Base-by-base conservation (phyloP, 2,329 filamentous ascomycete species). In the Verticillium tricorpus region DNA sequence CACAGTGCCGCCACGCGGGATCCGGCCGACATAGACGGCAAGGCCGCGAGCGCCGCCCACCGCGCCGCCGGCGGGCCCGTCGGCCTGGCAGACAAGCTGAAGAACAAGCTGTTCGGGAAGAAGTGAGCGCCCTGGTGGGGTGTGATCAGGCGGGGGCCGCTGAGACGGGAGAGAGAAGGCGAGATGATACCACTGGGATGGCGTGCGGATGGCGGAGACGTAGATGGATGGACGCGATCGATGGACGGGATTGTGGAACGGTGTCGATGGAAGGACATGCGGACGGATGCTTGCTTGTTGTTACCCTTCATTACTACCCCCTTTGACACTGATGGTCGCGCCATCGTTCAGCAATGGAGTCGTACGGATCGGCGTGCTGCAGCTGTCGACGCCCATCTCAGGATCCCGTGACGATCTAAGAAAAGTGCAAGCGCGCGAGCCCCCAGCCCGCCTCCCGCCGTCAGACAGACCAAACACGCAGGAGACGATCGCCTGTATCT, bases 1-100 rank as follows among this genome's bases (percentile, higher is more conserved):
- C 8, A n/a, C 7, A 19, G 17, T 8, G n/a, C 45, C n/a, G n/a
- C 45, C 7, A 8, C 19, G 19, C 45, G 45, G 45, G 19, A 50
- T 12, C 8, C 8, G n/a, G 19, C n/a, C 19, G 45, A 50, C 45
- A 50, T 50, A 1, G 82, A 81, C 71, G 76, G 81, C 67, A 66
- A 76, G 56, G 70, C 70, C 12, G 67, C 65, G 39, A 68, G 74
- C 64, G 60, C 52, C 28, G 60, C 61, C n/a, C 62, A 61, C 60
- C 69, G 69, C 59, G 64, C 67, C 32, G 69, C 72, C 28, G 63
- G 60, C 39, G 66, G 72, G 9, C 75, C 76, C 60, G 67, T 74
- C 57, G 76, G 83, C 35, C 69, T 86, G 62, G 84, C 83, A 19
- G 83, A 86, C 69, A 85, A 82, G 77, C 73, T 86, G 66, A 86